Percentiles rank a stretch among this genome's conserved stretches.
phyloP scores from a whole-genome alignment of 371 early-diverging fungal species.

The Blastocladiella emersonii region DNA sequence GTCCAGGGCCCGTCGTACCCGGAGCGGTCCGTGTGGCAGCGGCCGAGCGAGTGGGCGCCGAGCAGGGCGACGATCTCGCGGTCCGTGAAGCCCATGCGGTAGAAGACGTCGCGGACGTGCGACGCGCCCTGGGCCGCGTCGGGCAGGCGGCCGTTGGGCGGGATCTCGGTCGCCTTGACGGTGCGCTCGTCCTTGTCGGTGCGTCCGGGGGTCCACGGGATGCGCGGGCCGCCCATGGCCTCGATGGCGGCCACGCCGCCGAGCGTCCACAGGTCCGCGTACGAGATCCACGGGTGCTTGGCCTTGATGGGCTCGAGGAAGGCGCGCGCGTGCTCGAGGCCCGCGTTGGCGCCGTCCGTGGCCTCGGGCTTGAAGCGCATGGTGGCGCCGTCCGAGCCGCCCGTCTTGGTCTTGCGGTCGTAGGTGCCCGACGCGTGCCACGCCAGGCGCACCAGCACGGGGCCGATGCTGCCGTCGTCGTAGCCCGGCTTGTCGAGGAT shows the following conservation, averaged over 20 bases:
- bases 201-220: conserved; percentile 35
- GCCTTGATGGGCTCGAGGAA: conserved; percentile 70
- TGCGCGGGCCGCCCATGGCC: conserved; percentile 41
- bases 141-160: conserved; percentile 87
- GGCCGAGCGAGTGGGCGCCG: conserved; percentile 93
- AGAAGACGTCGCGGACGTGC: conserved; percentile 67
- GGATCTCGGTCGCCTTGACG: conserved; percentile 27
- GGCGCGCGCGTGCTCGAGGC: conserved; percentile 57
- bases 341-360: conserved; percentile 72
- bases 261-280: conserved; percentile 87
- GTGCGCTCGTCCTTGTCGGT: conserved; percentile 32
- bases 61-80: conserved; percentile 84
- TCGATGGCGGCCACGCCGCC: conserved; percentile 82
- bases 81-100: conserved; percentile 87
- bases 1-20: conserved; percentile 71
- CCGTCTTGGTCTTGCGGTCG: conserved; percentile 58
- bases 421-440: conserved; percentile 93
- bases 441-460: conserved; percentile 76
- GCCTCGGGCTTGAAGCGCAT: conserved; percentile 62
- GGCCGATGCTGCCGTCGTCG: conserved; percentile 85
- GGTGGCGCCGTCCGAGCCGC: conserved; percentile 82
- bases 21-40: conserved; percentile 77
- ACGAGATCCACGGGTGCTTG: conserved; percentile 67
- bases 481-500: conserved; percentile 28
- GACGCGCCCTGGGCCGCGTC: conserved; percentile 61